phyloP scores from a whole-genome alignment of 2,329 filamentous ascomycete genomes.

The Emergomyces orientalis region DNA sequence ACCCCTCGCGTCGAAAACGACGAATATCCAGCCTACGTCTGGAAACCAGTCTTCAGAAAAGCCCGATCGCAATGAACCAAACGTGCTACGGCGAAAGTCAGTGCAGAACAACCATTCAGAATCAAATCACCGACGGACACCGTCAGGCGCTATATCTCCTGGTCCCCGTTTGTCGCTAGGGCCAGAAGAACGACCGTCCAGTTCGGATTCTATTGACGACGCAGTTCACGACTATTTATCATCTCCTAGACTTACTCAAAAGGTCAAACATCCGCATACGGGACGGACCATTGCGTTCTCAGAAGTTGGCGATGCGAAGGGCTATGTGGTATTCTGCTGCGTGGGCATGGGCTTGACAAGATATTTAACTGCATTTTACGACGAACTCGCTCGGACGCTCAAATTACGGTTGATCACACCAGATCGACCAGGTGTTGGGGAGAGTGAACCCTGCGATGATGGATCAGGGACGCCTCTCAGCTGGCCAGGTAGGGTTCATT shows the following conservation, averaged over 20 bases:
- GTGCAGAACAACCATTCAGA: slow-evolving; percentile 19
- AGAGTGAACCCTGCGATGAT: slow-evolving; percentile 76
- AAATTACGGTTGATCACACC: slow-evolving; percentile 86
- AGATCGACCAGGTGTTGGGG: slow-evolving; percentile 87
- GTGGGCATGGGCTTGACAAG: slow-evolving; percentile 95
- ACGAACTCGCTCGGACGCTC: slow-evolving; percentile 81
- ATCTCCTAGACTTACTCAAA: slow-evolving; percentile 77
- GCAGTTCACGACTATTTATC: slow-evolving; percentile 78
- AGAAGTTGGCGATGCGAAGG: slow-evolving; percentile 86
- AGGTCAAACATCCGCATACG: slow-evolving; percentile 74
- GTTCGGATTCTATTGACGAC: slow-evolving; percentile 78
- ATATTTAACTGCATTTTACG: slow-evolving; percentile 94
- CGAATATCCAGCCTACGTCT: slow-evolving; percentile 21
- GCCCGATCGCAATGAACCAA: slow-evolving; percentile 22
- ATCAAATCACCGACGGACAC: slow-evolving; percentile 32
- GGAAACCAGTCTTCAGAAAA: slow-evolving; percentile 18
- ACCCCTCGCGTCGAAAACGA: slow-evolving; percentile 23
- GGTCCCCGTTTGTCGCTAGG: slow-evolving; percentile 7
- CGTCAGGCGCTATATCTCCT: slow-evolving; percentile 17
- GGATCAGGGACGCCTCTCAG: slow-evolving; percentile 75
- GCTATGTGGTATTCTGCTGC: slow-evolving; percentile 89
- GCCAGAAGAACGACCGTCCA: slow-evolving; percentile 49
- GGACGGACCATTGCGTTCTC: slow-evolving; percentile 89
- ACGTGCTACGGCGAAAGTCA: slow-evolving; percentile 24
- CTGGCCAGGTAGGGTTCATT: slow-evolving; percentile 67